Evolutionary conservation across 2,329 filamentous ascomycete genomes (phyloP).

Genomic region (Phialophora expanda): DNA sequence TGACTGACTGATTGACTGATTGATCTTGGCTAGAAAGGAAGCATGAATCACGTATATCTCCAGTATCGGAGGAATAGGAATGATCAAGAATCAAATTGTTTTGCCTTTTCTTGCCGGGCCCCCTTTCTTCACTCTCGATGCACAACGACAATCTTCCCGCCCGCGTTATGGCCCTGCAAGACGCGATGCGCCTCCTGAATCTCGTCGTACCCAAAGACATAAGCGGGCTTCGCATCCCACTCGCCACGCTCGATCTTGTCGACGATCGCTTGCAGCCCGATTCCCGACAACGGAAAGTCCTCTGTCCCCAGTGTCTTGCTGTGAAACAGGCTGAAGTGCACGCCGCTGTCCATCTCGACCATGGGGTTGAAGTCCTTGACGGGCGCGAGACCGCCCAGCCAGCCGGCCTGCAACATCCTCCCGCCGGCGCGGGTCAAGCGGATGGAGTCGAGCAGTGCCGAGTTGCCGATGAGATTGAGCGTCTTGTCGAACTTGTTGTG

Average conservation of each 20-base stretch:
- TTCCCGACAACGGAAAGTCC: conserved; percentile 47
- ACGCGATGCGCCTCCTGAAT: conserved; percentile 45
- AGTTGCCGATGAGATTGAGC: conserved; percentile 50
- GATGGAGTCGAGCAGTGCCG: conserved; percentile 48
- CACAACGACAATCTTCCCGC: conserved; percentile 45
- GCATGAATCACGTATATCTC: background rate
- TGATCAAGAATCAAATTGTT: background rate
- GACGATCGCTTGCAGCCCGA: conserved; percentile 50
- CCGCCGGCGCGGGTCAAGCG: conserved; percentile 46
- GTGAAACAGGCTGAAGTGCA: conserved; percentile 55
- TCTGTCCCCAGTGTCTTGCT: conserved; percentile 47
- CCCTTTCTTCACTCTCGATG: background rate
- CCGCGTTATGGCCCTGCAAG: conserved; percentile 44
- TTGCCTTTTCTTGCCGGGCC: background rate
- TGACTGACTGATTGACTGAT: no score
- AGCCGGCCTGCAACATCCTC: conserved; percentile 48
- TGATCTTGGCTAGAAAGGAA: background rate
- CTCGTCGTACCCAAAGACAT: conserved; percentile 45
- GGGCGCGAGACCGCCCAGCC: conserved; percentile 50
- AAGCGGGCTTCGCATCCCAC: conserved; percentile 43
- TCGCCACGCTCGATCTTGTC: conserved; percentile 45
- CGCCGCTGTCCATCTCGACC: conserved; percentile 52
- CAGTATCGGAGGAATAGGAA: background rate
- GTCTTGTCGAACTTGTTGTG: conserved; percentile 46
- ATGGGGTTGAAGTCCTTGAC: conserved; percentile 52